Evolutionary conservation across 2,329 filamentous ascomycete genomes (phyloP).

Genomic region (Leptographium flavum): DNA sequence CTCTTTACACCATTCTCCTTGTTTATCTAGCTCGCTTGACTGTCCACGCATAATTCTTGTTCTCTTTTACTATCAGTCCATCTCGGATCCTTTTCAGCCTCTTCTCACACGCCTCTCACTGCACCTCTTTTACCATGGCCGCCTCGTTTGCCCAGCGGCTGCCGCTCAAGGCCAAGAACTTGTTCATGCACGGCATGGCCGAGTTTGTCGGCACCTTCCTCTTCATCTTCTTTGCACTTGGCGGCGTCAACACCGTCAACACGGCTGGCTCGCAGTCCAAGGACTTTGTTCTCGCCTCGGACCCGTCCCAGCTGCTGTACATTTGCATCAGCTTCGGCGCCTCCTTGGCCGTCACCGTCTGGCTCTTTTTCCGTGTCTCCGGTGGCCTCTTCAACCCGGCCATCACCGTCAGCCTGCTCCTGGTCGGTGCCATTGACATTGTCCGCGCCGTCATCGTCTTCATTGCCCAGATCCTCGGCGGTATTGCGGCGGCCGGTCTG

Average conservation of each 20-base stretch:
- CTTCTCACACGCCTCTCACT: not conserved
- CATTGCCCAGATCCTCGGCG: constrained; percentile 41
- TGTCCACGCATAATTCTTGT: no score
- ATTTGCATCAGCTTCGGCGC: constrained; percentile 35
- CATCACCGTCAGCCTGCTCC: constrained; percentile 40
- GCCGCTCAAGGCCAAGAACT: constrained; percentile 15
- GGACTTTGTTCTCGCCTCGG: constrained; percentile 10
- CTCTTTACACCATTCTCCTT: no score
- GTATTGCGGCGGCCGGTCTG: constrained; percentile 44
- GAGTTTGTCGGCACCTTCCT: constrained; percentile 40
- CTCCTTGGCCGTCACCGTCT: constrained; percentile 37
- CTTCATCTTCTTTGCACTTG: constrained; percentile 29
- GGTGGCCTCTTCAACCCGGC: constrained; percentile 38
- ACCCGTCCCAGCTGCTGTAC: constrained; percentile 27
- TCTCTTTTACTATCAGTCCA: no score
- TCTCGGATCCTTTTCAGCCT: not conserved
- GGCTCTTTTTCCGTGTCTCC: constrained; percentile 41
- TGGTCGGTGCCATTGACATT: constrained; percentile 41
- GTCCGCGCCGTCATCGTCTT: constrained; percentile 37
- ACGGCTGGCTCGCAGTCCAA: constrained; percentile 8
- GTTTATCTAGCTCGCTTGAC: no score
- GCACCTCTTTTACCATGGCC: constrained; percentile 1
- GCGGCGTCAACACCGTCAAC: constrained; percentile 16
- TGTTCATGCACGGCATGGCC: constrained; percentile 27
- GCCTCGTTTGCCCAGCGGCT: constrained; percentile 5